Conservation (phyloP, 208 protist species). For the Crithidia thermophila region DNA sequence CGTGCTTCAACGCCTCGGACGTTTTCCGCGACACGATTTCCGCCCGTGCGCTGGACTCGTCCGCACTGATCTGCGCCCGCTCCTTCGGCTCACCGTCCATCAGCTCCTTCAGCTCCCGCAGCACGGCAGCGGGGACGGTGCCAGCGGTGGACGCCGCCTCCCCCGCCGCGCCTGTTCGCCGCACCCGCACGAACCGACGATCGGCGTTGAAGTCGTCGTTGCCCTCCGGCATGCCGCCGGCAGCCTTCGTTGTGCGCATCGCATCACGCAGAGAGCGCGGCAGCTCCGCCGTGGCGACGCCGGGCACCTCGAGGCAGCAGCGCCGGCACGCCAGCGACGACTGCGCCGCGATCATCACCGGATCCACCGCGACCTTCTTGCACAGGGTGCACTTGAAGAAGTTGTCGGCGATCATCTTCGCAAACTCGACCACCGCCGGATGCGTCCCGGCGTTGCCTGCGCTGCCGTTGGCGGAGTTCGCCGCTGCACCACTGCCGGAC, state of each 20-base stretch:
- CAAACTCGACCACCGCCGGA: slow-evolving; percentile 21
- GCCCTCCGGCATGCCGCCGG: slow-evolving; percentile 9
- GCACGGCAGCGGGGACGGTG: background rate
- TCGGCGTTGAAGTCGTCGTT: slow-evolving; percentile 11
- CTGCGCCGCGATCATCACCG: slow-evolving; percentile 53
- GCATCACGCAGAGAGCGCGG: slow-evolving; percentile 32
- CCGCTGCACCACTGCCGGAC: background rate
- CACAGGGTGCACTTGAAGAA: slow-evolving; percentile 61
- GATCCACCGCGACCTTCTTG: slow-evolving; percentile 43
- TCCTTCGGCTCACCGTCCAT: slow-evolving; percentile 43
- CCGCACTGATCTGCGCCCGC: slow-evolving; percentile 26
- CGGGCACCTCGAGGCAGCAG: slow-evolving; percentile 36
- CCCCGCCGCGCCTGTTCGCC: slow-evolving; percentile 1
- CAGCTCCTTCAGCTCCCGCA: slow-evolving; percentile 32
- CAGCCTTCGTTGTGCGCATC: slow-evolving; percentile 21
- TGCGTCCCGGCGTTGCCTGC: background rate
- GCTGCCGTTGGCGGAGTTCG: slow-evolving; percentile 2
- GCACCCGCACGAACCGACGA: slow-evolving; percentile 23
- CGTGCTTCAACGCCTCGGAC: background rate
- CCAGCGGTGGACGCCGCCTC: background rate
- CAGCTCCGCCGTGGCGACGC: slow-evolving; percentile 36
- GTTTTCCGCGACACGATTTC: slow-evolving; percentile 12
- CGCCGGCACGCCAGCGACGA: slow-evolving; percentile 49
- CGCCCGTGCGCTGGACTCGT: background rate
- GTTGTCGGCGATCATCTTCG: slow-evolving; percentile 36